Base-by-base conservation (phyloP, 257 asterid genomes). In the Solanum megistacrolobum region DNA sequence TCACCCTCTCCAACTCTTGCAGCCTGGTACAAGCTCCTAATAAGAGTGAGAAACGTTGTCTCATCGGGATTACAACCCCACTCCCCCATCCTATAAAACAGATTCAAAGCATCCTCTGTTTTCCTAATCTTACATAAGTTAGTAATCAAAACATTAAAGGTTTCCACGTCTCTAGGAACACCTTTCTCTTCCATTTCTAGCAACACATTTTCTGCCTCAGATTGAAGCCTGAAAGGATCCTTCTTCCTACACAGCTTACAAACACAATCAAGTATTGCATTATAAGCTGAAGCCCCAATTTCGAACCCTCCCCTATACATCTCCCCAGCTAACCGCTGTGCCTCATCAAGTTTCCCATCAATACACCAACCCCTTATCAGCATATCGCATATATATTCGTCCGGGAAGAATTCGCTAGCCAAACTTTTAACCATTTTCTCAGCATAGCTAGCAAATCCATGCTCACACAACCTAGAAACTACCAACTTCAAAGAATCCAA, bases 261-360 rank as follows among this genome's bases (percentile, higher is more conserved):
- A 9, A 95, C 95, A 89, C 99, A 97, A 89, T 95, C 99, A 71
- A 97, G 91, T 86, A 96, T 93, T 4, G 96, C 90, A 43, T 97
- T 97, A 83, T 95, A 96, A 0, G 96, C 96, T 16, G 21, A 21
- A 2, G 94, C 91, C 48, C 98, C 89, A 16, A 96, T 89, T 89
- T 92, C 96, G 71, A 95, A 97, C 69, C 99, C 99, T 84, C 99
- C 99, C 79, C 98, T 90, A 89, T 88, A 87, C 98, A 96, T 96
- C 90, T 97, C 99, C 81, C 87, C 96, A 31, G 90, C 93, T 90
- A 97, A 92, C 88, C 99, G 88, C 82, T 89, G 91, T 2, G 93
- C 99, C 87, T 95, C 98, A 1, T 96, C 98, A 20, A 96, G 90
- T 86, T 97, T 95, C 85, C 89, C 98, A 91, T 92, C 97, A n/a